Base-by-base conservation (phyloP, 1,139 yeast species). In the Magnusiomyces starmeri region DNA sequence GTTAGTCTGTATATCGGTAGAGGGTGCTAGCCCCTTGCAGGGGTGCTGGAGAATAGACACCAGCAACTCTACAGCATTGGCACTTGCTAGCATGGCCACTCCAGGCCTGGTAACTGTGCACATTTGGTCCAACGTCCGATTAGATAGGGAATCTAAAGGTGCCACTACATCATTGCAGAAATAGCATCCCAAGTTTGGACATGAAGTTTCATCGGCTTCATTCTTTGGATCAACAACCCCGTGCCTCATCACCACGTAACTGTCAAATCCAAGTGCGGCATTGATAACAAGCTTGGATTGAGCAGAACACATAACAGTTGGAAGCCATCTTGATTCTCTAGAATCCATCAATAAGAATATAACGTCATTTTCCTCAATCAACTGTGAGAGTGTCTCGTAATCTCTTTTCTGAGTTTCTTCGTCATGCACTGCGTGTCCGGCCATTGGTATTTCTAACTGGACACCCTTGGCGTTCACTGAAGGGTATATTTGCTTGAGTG, bases 101-200 rank as follows among this genome's bases (percentile, higher is more conserved):
- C 99, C 98, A 0, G 99, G 98, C 45, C 98, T 73, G 0, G 98
- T 92, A 1, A 92, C 98, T 0, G 98, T 92, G 65, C 99, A 92
- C 97, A 92, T 92, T 66, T 92, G 97, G 68, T 92, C 99, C 55
- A 92, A 70, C 0, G 97, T 85, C 50, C 96, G 74, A 62, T 89
- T 95, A 0, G 87, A 76, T 18, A 87, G 70, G 56, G 95, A 84
- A 65, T 92, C 96, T 6, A 82, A 73, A 0, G 99, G 98, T 0
- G 97, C 97, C 48, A 89, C 90, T 8, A 92, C 89, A 65, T 94
- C 98, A 65, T 89, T 88, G 68, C 99, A 92, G 66, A 83, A 92
- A 69, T 92, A 92, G 66, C 99, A 92, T 0, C 99, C 98, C 29
- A 90, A 69, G 43, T 83, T 72, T 4, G 67, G 67, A 6, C 43